Percentiles rank a stretch among this genome's conserved stretches.
These are phyloP conservation scores for Boletus mariae DNA, from an alignment of 1,284 basidiomycete species.

Conservation along the genomic window DNA sequence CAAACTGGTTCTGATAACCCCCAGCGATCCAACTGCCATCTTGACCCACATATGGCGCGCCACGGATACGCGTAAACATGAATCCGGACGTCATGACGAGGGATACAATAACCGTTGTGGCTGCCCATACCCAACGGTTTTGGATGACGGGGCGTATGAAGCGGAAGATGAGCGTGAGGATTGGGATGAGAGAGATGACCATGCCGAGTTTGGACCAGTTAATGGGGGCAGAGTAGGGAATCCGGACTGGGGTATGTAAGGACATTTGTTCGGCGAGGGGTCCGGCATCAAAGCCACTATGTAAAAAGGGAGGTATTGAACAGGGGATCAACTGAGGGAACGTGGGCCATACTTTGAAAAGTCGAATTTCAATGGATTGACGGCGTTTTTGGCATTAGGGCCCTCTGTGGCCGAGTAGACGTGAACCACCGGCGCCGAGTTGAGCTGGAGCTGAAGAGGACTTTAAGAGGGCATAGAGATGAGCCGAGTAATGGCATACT, in stretches of 20 bases:
- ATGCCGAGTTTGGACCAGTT: conserved; percentile 61
- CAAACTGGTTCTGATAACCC: conserved; percentile 89
- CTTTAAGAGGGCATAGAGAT: conserved; percentile 9
- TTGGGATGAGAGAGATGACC: conserved; percentile 40
- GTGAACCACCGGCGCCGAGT: conserved; percentile 80
- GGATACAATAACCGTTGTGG: conserved; percentile 58
- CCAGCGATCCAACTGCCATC: conserved; percentile 79
- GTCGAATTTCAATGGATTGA: conserved; percentile 70
- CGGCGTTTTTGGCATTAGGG: conserved; percentile 52
- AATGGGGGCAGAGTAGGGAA: conserved; percentile 72
- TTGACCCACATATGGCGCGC: conserved; percentile 66
- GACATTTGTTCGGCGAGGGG: conserved; percentile 77
- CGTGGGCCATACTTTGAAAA: conserved; percentile 58
- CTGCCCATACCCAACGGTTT: conserved; percentile 81
- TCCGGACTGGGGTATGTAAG: conserved; percentile 63
- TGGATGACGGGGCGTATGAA: conserved; percentile 68
- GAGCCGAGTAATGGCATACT: conserved; percentile 38
- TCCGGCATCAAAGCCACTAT: conserved; percentile 76
- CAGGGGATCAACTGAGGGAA: conserved; percentile 1
- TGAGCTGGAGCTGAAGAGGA: conserved; percentile 52
- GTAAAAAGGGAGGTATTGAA: conserved; percentile 7
- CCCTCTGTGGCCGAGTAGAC: conserved; percentile 76
- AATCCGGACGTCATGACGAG: conserved; percentile 87
- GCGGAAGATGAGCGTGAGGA: conserved; percentile 49
- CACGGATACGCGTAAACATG: conserved; percentile 97